Percentiles rank a stretch among this genome's conserved stretches.
Evolutionary conservation across 805 yeast genomes (phyloP).

Genomic region (Candida sphagnicola): DNA sequence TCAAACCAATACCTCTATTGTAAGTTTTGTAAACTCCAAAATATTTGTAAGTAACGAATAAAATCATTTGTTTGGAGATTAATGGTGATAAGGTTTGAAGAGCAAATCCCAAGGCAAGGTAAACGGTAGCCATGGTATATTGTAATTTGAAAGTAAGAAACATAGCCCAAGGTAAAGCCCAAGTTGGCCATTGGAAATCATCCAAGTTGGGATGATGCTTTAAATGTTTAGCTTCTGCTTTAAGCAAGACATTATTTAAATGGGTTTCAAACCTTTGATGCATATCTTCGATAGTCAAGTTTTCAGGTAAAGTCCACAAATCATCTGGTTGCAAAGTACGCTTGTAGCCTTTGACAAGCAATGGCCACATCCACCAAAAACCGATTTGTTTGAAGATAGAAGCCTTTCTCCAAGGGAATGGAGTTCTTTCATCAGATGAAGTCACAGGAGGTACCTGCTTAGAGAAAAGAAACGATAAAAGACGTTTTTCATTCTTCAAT

Average conservation of each 20-base stretch:
- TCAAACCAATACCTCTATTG: slow-evolving; percentile 70
- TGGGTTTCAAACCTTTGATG: slow-evolving; percentile 23
- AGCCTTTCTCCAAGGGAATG: slow-evolving; percentile 42
- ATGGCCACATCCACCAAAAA: slow-evolving; percentile 39
- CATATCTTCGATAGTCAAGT: slow-evolving; percentile 34
- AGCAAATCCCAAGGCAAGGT: slow-evolving; percentile 44
- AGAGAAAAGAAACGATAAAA: slow-evolving; percentile 48
- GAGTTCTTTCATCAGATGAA: slow-evolving; percentile 44
- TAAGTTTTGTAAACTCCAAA: slow-evolving; percentile 36
- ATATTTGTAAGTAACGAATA: slow-evolving; percentile 54
- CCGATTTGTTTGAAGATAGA: slow-evolving; percentile 39
- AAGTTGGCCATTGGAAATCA: slow-evolving; percentile 37
- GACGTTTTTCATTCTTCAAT: slow-evolving; percentile 44
- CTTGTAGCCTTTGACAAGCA: slow-evolving; percentile 37
- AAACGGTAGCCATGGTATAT: slow-evolving; percentile 36
- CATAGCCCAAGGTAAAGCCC: slow-evolving; percentile 40
- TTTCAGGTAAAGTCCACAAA: slow-evolving; percentile 32
- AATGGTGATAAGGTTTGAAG: slow-evolving; percentile 60
- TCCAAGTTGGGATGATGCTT: slow-evolving; percentile 13
- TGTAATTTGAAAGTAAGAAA: slow-evolving; percentile 47
- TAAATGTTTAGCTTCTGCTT: slow-evolving; percentile 17
- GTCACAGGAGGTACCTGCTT: slow-evolving; percentile 51
- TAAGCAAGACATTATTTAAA: slow-evolving; percentile 18
- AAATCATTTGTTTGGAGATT: slow-evolving; percentile 59
- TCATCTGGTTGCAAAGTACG: slow-evolving; percentile 36